These are phyloP conservation scores for Chiua sp. DNA, from an alignment of 1,284 basidiomycete genomes.

Conservation along the genomic window DNA sequence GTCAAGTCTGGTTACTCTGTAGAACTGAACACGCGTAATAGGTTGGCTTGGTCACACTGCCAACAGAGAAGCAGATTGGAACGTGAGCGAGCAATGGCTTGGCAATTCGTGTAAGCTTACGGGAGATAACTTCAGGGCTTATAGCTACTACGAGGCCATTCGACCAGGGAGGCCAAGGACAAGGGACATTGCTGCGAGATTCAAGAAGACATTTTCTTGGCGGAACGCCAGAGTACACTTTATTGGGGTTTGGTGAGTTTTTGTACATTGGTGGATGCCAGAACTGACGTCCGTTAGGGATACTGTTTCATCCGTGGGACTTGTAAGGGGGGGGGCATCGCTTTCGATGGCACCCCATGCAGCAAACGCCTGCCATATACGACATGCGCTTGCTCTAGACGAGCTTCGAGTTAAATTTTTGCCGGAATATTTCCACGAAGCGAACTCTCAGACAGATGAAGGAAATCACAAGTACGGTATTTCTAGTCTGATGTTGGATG, in stretches of 20 bases:
- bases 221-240: constrained; percentile 37
- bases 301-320: constrained; percentile 40
- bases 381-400: constrained; percentile 44
- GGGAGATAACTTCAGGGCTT: constrained; percentile 35
- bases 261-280: neutral
- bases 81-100: constrained; percentile 2
- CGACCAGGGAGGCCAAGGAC: neutral
- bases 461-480: neutral
- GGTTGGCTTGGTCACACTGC: constrained; percentile 18
- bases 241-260: constrained; percentile 41
- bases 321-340: constrained; percentile 19
- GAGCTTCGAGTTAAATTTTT: constrained; percentile 42
- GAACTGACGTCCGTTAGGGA: constrained; percentile 36
- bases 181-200: constrained; percentile 9
- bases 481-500: neutral
- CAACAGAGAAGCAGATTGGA: constrained; percentile 15
- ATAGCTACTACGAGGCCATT: constrained; percentile 35
- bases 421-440: constrained; percentile 37
- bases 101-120: neutral
- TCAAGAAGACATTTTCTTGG: constrained; percentile 40
- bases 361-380: constrained; percentile 36
- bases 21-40: neutral
- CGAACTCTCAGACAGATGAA: constrained; percentile 1
- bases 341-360: constrained; percentile 15
- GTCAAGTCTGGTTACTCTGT: neutral